Base-by-base conservation (phyloP, 1,139 yeast species). In the Yamadazyma kanchanaburiensis region DNA sequence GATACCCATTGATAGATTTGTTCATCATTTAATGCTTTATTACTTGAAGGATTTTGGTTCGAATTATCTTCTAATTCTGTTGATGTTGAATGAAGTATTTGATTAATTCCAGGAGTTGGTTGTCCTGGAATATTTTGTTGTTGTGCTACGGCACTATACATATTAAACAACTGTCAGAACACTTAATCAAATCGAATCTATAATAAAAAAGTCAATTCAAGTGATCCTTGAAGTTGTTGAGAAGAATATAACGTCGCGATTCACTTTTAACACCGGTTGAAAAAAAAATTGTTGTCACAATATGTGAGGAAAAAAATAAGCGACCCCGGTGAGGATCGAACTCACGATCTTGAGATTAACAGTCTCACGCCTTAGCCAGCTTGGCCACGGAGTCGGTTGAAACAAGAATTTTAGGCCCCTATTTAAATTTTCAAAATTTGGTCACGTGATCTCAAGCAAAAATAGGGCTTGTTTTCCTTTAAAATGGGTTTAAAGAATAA, bases 1-100 rank as follows among this genome's bases (percentile, higher is more conserved):
- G 83, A 72, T 28, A 91, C 84, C 96, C 96, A 87, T 40, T 80
- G 82, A 53, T 81, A 85, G 11, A 89, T 94, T 51, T 86, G 85
- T 37, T 85, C 87, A 54, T 88, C 95, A 38, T 81, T 87, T 22
- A 86, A 60, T 1, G 94, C 88, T 38, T 74, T 77, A 33, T 51
- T 37, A 5, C 26, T 21, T n/a, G 14, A 22, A n/a, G 21, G 27
- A 8, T 14, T 32, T 12, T 28, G 22, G n/a, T n/a, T n/a, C n/a
- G n/a, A n/a, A n/a, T n/a, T n/a, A n/a, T n/a, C n/a, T n/a, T n/a
- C n/a, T n/a, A n/a, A n/a, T n/a, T n/a, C n/a, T n/a, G n/a, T n/a
- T n/a, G 22, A 17, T 9, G 12, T 25, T 4, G 27, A 22, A 19
- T 25, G 27, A 4, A 25, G 19, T 17, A 17, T n/a, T n/a, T n/a